phyloP scores from a whole-genome alignment of 1,284 basidiomycete species.

The Peniophora sp. region DNA sequence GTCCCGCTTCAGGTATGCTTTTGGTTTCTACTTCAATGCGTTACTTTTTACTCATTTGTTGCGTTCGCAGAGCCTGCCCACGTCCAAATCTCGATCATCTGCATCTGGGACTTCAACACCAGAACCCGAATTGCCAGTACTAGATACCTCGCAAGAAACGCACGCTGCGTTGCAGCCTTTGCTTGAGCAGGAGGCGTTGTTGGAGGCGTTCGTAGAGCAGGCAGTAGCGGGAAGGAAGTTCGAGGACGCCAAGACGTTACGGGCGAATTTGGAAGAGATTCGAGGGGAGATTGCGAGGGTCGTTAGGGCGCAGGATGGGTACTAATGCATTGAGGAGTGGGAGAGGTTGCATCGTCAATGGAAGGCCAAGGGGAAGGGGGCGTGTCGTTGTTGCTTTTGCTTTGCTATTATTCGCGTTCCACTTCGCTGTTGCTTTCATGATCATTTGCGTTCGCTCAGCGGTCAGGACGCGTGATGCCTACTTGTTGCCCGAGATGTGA shows the following conservation, averaged over 20 bases:
- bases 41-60: constrained; percentile 11
- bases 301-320: constrained; percentile 20
- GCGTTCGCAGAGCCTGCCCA: constrained; percentile 1
- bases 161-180: constrained; percentile 66
- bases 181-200: constrained; percentile 82
- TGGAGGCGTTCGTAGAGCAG: constrained; percentile 79
- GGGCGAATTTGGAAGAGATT: constrained; percentile 71
- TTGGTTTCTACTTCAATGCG: no score
- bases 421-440: no score
- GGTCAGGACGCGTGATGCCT: no score
- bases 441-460: no score
- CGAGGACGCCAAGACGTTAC: constrained; percentile 79
- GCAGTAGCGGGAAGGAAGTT: constrained; percentile 82
- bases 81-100: not conserved
- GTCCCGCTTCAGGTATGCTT: constrained; percentile 66
- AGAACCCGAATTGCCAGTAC: not conserved
- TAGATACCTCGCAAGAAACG: constrained; percentile 32
- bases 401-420: no score
- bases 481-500: no score
- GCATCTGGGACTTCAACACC: not conserved
- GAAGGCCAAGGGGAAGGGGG: no score
- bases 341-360: no score
- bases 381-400: no score
- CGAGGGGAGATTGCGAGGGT: constrained; percentile 72
- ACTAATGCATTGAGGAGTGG: no score